phyloP scores from a whole-genome alignment of 768 basidiomycete genomes.

The Gelatoporia subvermispora region DNA sequence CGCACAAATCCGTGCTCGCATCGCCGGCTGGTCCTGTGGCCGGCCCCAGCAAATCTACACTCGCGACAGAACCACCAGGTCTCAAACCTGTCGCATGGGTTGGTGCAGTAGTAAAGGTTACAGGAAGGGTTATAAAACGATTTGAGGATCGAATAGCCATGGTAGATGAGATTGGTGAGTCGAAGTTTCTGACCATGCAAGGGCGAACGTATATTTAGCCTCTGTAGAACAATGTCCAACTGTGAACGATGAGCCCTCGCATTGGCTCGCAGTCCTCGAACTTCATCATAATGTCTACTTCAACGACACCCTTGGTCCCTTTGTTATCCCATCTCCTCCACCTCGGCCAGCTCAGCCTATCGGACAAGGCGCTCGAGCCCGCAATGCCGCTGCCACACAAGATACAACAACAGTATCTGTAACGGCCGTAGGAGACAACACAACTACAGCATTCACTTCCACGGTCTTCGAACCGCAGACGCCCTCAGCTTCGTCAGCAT shows the following conservation, averaged over 20 bases:
- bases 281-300: slow-evolving; percentile 54
- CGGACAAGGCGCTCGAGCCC: neutral
- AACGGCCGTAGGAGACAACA: neutral
- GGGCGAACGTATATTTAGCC: neutral
- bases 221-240: slow-evolving; percentile 41
- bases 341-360: slow-evolving; percentile 2
- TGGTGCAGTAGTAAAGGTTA: slow-evolving; percentile 9
- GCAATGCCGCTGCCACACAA: neutral
- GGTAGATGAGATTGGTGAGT: slow-evolving; percentile 15
- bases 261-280: slow-evolving; percentile 46
- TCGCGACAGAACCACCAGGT: slow-evolving; percentile 1
- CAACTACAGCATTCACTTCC: neutral
- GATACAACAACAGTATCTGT: neutral
- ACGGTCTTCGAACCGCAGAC: neutral
- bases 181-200: neutral
- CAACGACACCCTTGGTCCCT: slow-evolving; percentile 34
- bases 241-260: slow-evolving; percentile 54
- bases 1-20: too few species aligned
- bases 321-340: slow-evolving; percentile 35
- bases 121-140: slow-evolving; percentile 10
- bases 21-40: too few species aligned
- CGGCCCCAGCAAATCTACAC: too few species aligned
- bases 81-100: slow-evolving; percentile 10
- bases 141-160: slow-evolving; percentile 9
- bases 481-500: neutral